These are phyloP conservation scores for Cystobasidium onofrii DNA, from an alignment of 768 basidiomycete species.

Conservation along the genomic window DNA sequence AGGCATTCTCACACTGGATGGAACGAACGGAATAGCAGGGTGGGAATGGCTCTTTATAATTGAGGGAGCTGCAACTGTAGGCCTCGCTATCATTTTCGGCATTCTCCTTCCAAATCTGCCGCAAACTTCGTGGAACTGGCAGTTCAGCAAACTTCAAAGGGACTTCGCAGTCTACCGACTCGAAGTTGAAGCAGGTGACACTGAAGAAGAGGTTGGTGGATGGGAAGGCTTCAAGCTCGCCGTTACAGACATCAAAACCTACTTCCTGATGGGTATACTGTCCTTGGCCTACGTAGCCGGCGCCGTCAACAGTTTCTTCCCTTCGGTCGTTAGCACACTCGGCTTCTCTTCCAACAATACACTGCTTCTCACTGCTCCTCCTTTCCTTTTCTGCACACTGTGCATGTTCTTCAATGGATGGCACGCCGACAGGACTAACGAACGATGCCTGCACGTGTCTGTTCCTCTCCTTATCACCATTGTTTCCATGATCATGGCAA, in stretches of 20 bases:
- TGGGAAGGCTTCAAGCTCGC: conserved; percentile 28
- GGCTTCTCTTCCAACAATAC: conserved; percentile 42
- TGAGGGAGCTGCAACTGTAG: conserved; percentile 47
- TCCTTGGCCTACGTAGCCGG: conserved; percentile 17
- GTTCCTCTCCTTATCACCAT: conserved; percentile 56
- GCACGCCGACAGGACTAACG: conserved; percentile 62
- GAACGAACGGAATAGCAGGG: conserved; percentile 58
- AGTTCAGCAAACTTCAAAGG: conserved; percentile 38
- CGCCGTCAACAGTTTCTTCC: conserved; percentile 37
- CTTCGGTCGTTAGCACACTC: conserved; percentile 49
- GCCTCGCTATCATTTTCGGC: conserved; percentile 52
- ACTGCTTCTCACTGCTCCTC: conserved; percentile 44
- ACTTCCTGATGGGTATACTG: conserved; percentile 50
- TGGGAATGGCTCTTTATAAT: conserved; percentile 50
- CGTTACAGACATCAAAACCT: conserved; percentile 50
- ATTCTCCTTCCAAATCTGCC: conserved; percentile 64
- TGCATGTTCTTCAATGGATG: conserved; percentile 39
- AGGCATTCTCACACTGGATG: conserved; percentile 64
- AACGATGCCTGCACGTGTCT: conserved; percentile 63
- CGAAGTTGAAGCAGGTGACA: conserved; percentile 42
- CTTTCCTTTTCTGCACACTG: conserved; percentile 38
- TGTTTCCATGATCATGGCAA: conserved; percentile 59
- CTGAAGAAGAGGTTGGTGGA: conserved; percentile 34
- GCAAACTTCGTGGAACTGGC: conserved; percentile 34
- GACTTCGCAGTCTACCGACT: conserved; percentile 45